phyloP scores from a whole-genome alignment of 1,139 yeast genomes.

The Pichia sp. region DNA sequence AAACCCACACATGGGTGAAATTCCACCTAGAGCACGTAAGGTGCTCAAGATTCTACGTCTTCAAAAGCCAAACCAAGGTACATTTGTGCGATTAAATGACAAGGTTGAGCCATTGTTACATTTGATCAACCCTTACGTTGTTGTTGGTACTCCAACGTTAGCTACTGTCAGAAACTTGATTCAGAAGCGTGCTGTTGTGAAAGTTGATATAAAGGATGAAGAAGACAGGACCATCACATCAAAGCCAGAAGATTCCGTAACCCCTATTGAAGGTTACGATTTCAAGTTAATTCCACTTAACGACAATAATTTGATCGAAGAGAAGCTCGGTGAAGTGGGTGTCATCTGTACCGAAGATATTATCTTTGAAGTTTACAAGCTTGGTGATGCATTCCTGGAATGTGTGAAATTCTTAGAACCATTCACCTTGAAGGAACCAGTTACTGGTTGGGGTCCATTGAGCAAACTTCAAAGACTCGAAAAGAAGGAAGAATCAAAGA shows the following conservation, averaged over 20 bases:
- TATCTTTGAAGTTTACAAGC: conserved; percentile 56
- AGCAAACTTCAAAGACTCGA: conserved; percentile 47
- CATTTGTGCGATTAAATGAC: conserved; percentile 56
- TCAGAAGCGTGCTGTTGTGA: conserved; percentile 66
- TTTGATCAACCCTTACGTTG: conserved; percentile 63
- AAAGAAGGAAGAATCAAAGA: conserved; percentile 35
- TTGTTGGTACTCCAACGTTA: conserved; percentile 66
- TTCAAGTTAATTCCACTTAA: conserved; percentile 39
- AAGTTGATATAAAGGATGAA: conserved; percentile 32
- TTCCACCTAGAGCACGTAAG: conserved; percentile 60
- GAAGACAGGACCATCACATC: conserved; percentile 22
- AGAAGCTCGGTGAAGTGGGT: conserved; percentile 60
- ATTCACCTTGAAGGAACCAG: conserved; percentile 60
- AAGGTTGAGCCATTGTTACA: conserved; percentile 54
- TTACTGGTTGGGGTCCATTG: conserved; percentile 64
- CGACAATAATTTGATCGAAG: conserved; percentile 70
- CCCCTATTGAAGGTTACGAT: conserved; percentile 18
- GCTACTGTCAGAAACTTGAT: conserved; percentile 62
- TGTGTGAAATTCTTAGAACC: conserved; percentile 62
- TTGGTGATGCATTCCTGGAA: conserved; percentile 56
- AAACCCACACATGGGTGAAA: conserved; percentile 56
- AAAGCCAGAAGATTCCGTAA: conserved; percentile 6
- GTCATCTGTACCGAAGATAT: conserved; percentile 75
- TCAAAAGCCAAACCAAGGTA: conserved; percentile 55
- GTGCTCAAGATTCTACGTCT: conserved; percentile 54